These are phyloP conservation scores for Paraleonurus japonicus DNA, from an alignment of 257 asterid species.

Conservation along the genomic window DNA sequence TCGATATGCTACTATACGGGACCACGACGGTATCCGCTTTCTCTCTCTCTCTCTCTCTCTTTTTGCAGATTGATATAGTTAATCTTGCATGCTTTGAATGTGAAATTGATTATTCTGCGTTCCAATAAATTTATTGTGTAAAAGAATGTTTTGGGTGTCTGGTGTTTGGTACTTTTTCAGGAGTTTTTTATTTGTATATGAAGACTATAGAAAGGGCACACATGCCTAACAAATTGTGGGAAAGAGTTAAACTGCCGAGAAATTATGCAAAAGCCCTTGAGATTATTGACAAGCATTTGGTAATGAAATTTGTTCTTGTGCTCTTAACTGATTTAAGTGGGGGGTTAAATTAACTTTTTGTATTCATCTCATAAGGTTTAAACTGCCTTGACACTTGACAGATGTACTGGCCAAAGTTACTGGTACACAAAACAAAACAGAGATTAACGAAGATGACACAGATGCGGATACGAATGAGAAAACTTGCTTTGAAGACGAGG, in stretches of 20 bases:
- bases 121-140: not conserved
- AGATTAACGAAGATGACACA: constrained; percentile 96
- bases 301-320: constrained; percentile 28
- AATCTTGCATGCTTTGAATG: not conserved
- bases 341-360: not conserved
- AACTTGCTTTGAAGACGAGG: constrained; percentile 94
- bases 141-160: constrained; percentile 5
- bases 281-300: constrained; percentile 93
- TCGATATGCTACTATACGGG: constrained; percentile 93
- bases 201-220: constrained; percentile 99
- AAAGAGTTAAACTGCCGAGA: constrained; percentile 89
- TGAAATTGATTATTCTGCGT: not conserved
- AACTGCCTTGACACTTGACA: constrained; percentile 29
- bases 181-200: constrained; percentile 91
- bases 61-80: not conserved
- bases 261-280: constrained; percentile 89
- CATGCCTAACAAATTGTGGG: constrained; percentile 96
- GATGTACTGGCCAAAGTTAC: constrained; percentile 92
- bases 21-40: constrained; percentile 64
- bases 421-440: constrained; percentile 87
- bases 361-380: not conserved
- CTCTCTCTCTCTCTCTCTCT: not conserved
- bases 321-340: not conserved
- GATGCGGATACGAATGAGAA: constrained; percentile 98
- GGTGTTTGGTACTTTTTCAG: constrained; percentile 39